These are phyloP conservation scores for Kernera saxatilis DNA, from an alignment of 345 rosid species.

Conservation along the genomic window DNA sequence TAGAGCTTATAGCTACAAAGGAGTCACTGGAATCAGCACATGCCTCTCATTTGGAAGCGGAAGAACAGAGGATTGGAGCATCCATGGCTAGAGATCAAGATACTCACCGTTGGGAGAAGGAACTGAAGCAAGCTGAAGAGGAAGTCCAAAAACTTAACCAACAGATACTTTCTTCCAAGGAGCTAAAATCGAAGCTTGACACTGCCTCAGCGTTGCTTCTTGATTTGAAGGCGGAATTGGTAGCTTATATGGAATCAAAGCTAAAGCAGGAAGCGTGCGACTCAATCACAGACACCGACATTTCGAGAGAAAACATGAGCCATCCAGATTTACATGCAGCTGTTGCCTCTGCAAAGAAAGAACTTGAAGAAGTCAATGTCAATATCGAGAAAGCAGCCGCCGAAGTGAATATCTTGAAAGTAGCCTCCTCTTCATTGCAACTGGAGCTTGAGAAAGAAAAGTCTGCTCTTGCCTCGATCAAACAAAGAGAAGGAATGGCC, in stretches of 20 bases:
- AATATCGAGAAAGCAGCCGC: conserved; percentile 65
- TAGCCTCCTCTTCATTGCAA: conserved; percentile 58
- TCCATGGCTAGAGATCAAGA: conserved; percentile 84
- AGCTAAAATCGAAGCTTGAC: conserved; percentile 65
- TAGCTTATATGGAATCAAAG: conserved; percentile 76
- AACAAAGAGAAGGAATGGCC: conserved; percentile 89
- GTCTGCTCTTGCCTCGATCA: conserved; percentile 49
- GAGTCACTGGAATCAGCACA: conserved; percentile 86
- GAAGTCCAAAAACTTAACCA: conserved; percentile 62
- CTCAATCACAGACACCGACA: conserved; percentile 7
- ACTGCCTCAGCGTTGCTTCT: conserved; percentile 62
- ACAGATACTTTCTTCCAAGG: conserved; percentile 63
- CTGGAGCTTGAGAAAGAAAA: conserved; percentile 65
- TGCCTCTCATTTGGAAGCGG: conserved; percentile 90
- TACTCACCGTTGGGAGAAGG: conserved; percentile 80
- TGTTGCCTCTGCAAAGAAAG: conserved; percentile 66
- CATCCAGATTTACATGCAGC: conserved; percentile 54
- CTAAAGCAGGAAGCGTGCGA: conserved; percentile 38
- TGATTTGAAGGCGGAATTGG: conserved; percentile 76
- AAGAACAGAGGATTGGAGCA: conserved; percentile 88
- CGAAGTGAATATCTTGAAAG: conserved; percentile 64
- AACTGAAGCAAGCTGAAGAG: conserved; percentile 76
- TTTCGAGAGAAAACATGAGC: conserved; percentile 32
- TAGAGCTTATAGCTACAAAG: conserved; percentile 76
- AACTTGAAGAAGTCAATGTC: conserved; percentile 68